These are phyloP conservation scores for Hypericum androsaemum DNA, from an alignment of 345 rosid species.

Conservation along the genomic window DNA sequence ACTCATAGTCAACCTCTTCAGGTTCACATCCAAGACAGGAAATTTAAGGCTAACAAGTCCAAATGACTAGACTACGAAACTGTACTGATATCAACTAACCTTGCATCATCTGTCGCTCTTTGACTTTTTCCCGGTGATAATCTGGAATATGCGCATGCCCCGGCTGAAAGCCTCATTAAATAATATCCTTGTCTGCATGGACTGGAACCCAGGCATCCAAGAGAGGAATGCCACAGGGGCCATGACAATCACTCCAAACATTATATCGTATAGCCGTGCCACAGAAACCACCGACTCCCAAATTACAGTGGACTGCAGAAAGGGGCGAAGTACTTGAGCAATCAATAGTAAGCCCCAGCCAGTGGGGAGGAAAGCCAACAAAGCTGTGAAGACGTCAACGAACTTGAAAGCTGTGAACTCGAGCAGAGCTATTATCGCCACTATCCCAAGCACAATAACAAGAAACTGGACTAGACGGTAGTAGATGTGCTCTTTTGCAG, in stretches of 20 bases:
- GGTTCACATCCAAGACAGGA: background rate
- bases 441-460: slow-evolving; percentile 42
- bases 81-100: slow-evolving; percentile 24
- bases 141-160: slow-evolving; percentile 78
- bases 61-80: too few species aligned
- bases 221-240: slow-evolving; percentile 76
- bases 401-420: slow-evolving; percentile 54
- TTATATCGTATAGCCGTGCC: slow-evolving; percentile 73
- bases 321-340: slow-evolving; percentile 72
- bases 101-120: slow-evolving; percentile 23
- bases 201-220: slow-evolving; percentile 91
- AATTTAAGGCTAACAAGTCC: slow-evolving; percentile 29
- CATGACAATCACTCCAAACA: slow-evolving; percentile 75
- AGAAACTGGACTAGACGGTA: slow-evolving; percentile 84
- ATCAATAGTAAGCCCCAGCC: slow-evolving; percentile 78
- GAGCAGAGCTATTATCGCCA: slow-evolving; percentile 51
- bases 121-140: slow-evolving; percentile 67
- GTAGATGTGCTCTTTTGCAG: slow-evolving; percentile 71
- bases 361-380: slow-evolving; percentile 83
- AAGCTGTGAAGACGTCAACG: slow-evolving; percentile 58
- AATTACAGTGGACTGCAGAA: slow-evolving; percentile 44
- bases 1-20: too few species aligned
- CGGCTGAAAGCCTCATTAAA: slow-evolving; percentile 90
- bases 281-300: slow-evolving; percentile 71
- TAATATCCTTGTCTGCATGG: slow-evolving; percentile 81